These are phyloP conservation scores for Lasiodiplodia theobromae DNA, from an alignment of 2,329 filamentous ascomycete genomes.

Conservation along the genomic window DNA sequence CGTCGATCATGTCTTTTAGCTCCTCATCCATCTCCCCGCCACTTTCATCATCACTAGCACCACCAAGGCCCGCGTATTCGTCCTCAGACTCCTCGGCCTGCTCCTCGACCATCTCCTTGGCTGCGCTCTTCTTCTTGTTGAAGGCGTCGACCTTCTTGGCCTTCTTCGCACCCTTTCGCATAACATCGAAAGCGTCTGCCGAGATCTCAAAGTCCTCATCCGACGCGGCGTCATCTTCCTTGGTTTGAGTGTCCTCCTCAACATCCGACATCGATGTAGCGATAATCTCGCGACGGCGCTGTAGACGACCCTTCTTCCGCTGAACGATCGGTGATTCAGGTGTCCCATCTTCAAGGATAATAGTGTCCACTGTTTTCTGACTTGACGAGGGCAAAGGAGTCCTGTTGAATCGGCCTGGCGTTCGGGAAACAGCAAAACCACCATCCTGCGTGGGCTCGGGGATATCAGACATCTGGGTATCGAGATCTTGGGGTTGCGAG, in stretches of 20 bases:
- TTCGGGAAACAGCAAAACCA: slow-evolving; percentile 73
- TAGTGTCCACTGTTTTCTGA: slow-evolving; percentile 69
- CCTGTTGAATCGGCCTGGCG: slow-evolving; percentile 70
- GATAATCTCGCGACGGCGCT: slow-evolving; percentile 49
- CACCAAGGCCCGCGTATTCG: slow-evolving; percentile 93
- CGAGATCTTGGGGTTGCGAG: slow-evolving; percentile 34
- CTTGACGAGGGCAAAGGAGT: slow-evolving; percentile 58
- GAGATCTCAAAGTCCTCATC: slow-evolving; percentile 47
- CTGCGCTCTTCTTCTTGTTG: slow-evolving; percentile 85
- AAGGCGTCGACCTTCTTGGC: slow-evolving; percentile 62
- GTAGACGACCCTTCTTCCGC: slow-evolving; percentile 66
- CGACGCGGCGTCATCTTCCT: slow-evolving; percentile 25
- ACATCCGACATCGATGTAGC: slow-evolving; percentile 54
- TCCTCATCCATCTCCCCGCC: slow-evolving; percentile 77
- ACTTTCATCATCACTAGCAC: slow-evolving; percentile 84
- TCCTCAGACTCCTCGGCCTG: slow-evolving; percentile 98
- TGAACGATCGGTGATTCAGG: slow-evolving; percentile 71
- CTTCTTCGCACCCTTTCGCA: slow-evolving; percentile 69
- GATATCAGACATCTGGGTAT: slow-evolving; percentile 72
- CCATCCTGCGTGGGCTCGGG: slow-evolving; percentile 82
- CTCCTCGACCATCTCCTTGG: slow-evolving; percentile 84
- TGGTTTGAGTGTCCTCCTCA: slow-evolving; percentile 48
- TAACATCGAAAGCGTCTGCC: slow-evolving; percentile 69
- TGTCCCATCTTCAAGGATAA: slow-evolving; percentile 56
- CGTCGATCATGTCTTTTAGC: slow-evolving; percentile 88